phyloP scores from a whole-genome alignment of 2,329 filamentous ascomycete genomes.

The Diplodia corticola region DNA sequence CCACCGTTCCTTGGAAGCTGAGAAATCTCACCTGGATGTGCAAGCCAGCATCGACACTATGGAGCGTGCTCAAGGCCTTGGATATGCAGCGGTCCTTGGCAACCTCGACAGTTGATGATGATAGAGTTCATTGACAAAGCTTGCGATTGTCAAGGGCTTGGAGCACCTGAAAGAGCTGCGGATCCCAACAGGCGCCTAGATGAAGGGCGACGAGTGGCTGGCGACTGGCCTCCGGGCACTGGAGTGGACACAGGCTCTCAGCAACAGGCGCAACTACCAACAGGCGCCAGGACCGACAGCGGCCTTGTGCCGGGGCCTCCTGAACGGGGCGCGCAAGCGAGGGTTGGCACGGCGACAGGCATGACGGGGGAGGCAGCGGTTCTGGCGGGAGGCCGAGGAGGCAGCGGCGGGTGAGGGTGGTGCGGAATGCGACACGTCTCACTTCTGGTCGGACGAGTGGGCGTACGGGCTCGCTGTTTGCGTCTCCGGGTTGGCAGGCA shows the following conservation, averaged over 20 bases:
- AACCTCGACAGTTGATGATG: background rate
- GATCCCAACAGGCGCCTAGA: conserved; percentile 50
- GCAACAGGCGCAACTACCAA: background rate
- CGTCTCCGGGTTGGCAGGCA: background rate
- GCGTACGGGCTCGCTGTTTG: background rate
- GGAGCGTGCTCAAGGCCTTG: no score
- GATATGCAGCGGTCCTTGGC: background rate
- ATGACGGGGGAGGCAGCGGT: background rate
- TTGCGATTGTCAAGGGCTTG: background rate
- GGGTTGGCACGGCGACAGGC: background rate
- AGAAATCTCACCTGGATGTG: no score
- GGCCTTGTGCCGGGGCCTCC: background rate
- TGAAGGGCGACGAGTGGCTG: conserved; percentile 27
- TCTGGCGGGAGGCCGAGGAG: background rate
- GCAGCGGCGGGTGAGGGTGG: background rate
- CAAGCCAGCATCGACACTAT: no score
- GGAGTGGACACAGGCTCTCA: background rate
- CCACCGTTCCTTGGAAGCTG: background rate
- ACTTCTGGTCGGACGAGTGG: background rate
- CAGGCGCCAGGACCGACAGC: background rate
- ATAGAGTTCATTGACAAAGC: background rate
- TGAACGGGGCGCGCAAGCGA: background rate
- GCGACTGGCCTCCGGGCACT: background rate
- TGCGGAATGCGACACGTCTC: background rate
- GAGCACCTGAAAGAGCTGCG: background rate